These are phyloP conservation scores for Cinnamomum chago DNA, from an alignment of 164 flowering plant genomes.

Conservation along the genomic window DNA sequence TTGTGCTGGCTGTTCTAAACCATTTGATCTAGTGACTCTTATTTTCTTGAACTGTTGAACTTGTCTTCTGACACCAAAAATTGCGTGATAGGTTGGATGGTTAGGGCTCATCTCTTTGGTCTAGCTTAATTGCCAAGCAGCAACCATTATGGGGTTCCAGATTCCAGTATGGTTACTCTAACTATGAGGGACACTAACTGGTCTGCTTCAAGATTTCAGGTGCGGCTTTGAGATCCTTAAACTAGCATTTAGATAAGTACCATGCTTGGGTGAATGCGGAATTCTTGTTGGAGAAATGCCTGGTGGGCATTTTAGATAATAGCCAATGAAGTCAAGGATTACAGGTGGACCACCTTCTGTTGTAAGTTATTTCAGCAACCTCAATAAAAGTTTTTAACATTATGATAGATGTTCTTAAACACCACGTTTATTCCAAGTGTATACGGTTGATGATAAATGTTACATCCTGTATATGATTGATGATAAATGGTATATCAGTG, in stretches of 20 bases:
- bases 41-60: too few relatives aligned
- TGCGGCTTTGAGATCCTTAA: constrained; percentile 26
- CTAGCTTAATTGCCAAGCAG: too few relatives aligned
- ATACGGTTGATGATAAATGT: too few relatives aligned
- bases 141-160: too few relatives aligned
- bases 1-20: too few relatives aligned
- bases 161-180: too few relatives aligned
- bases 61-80: too few relatives aligned
- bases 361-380: not conserved
- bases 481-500: not conserved
- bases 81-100: too few relatives aligned
- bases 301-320: constrained; percentile 75
- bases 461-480: not conserved
- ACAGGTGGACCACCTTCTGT: not conserved
- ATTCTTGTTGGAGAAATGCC: constrained; percentile 85
- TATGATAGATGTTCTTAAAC: not conserved
- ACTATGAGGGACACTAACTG: too few relatives aligned
- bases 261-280: constrained; percentile 99
- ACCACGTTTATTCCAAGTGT: not conserved
- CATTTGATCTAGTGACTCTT: too few relatives aligned
- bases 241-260: constrained; percentile 57
- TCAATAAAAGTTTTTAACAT: not conserved
- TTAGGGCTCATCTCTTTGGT: too few relatives aligned
- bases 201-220: not conserved
- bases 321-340: constrained; percentile 20